Conservation (phyloP, 257 asterid genomes). For the Jacaranda mimosifolia region DNA sequence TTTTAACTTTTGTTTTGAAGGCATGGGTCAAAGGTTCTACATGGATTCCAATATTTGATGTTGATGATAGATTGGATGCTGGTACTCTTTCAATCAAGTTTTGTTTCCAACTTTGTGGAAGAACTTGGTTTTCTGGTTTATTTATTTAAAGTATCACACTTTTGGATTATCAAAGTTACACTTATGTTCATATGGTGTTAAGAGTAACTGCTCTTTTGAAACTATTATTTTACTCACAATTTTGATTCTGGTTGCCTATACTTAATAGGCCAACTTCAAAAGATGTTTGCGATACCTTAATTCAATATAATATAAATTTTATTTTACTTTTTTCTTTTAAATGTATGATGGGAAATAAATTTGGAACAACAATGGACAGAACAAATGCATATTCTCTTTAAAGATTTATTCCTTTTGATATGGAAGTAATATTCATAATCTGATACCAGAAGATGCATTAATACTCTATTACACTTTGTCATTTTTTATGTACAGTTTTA, state of each 20-base stretch:
- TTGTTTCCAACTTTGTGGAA: background rate
- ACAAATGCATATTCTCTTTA: too few species aligned
- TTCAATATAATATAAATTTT: background rate
- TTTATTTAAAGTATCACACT: constrained; percentile 22
- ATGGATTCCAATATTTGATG: constrained; percentile 92
- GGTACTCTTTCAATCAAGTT: constrained; percentile 57
- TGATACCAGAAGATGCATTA: too few species aligned
- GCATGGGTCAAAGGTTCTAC: constrained; percentile 95
- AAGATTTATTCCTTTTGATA: too few species aligned
- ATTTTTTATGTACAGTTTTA: too few species aligned
- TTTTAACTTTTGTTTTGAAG: constrained; percentile 55
- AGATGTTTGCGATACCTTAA: background rate
- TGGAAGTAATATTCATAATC: too few species aligned
- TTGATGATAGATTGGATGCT: constrained; percentile 67
- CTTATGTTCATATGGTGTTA: constrained; percentile 5
- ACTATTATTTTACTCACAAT: constrained; percentile 24
- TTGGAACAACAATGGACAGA: too few species aligned
- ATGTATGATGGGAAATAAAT: background rate
- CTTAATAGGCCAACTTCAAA: background rate
- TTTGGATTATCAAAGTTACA: background rate
- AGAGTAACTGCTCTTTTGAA: background rate
- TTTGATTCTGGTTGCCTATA: constrained; percentile 8
- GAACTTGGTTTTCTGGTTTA: constrained; percentile 20
- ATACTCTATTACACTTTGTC: too few species aligned
- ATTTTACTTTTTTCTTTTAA: background rate